A percentile compares a stretch with the other conserved stretches of the same genome.
These are phyloP conservation scores for Karstenula rhodostoma DNA, from an alignment of 2,329 filamentous ascomycete genomes.

Conservation along the genomic window DNA sequence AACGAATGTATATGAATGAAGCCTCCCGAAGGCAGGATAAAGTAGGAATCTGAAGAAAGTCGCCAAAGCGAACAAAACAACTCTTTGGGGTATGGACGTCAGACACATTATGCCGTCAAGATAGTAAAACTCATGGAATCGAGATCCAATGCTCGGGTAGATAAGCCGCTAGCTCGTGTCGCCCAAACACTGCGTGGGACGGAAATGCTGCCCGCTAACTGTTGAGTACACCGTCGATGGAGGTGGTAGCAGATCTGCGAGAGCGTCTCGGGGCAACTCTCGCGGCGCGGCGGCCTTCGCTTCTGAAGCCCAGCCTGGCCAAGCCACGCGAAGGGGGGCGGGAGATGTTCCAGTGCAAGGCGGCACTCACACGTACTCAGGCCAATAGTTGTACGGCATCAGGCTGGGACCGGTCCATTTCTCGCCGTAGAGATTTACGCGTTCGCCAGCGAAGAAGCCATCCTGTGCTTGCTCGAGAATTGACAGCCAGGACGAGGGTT, in stretches of 20 bases:
- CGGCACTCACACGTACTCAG: slow-evolving; percentile 56
- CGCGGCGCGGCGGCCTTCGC: slow-evolving; percentile 25
- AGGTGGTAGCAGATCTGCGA: slow-evolving; percentile 1
- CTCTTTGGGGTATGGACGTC: slow-evolving; percentile 1
- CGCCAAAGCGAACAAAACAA: background rate
- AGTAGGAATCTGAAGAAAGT: background rate
- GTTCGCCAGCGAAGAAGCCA: slow-evolving; percentile 60
- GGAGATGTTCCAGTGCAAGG: background rate
- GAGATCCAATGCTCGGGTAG: background rate
- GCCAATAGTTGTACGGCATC: slow-evolving; percentile 59
- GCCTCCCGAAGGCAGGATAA: background rate
- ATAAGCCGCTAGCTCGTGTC: background rate
- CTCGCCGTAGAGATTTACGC: slow-evolving; percentile 63
- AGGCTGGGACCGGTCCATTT: slow-evolving; percentile 60
- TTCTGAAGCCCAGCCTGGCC: slow-evolving; percentile 8
- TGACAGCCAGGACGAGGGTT: slow-evolving; percentile 64
- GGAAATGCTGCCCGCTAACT: background rate
- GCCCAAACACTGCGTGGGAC: background rate
- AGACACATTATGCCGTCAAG: slow-evolving; percentile 5
- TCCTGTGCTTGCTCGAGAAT: slow-evolving; percentile 63
- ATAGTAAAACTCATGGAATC: background rate
- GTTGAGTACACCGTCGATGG: background rate
- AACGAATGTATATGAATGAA: slow-evolving; percentile 10
- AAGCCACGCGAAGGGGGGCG: slow-evolving; percentile 20
- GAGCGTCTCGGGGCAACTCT: slow-evolving; percentile 4